These are phyloP conservation scores for Scheffersomyces illinoinensis DNA, from an alignment of 1,139 yeast genomes.

Conservation along the genomic window DNA sequence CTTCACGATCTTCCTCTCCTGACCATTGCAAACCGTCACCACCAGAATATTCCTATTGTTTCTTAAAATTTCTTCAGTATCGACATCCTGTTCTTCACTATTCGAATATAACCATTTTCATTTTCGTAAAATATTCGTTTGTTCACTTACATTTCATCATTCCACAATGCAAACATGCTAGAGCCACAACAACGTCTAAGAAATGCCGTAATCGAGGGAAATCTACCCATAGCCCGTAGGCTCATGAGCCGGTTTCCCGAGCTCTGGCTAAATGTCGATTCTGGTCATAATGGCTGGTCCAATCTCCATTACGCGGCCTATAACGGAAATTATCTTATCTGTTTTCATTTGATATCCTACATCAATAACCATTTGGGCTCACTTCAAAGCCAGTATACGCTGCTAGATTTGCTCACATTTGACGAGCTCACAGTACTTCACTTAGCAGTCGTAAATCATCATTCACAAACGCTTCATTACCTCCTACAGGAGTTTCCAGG, in stretches of 20 bases:
- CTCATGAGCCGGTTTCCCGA: slow-evolving; percentile 74
- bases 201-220: slow-evolving; percentile 71
- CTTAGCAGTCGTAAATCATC: slow-evolving; percentile 61
- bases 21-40: no score
- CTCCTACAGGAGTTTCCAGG: slow-evolving; percentile 79
- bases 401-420: slow-evolving; percentile 53
- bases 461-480: slow-evolving; percentile 79
- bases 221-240: slow-evolving; percentile 70
- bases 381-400: slow-evolving; percentile 17
- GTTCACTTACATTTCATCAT: background rate
- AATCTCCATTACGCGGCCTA: slow-evolving; percentile 85
- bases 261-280: slow-evolving; percentile 70
- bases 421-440: slow-evolving; percentile 75
- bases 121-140: background rate
- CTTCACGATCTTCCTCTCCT: background rate
- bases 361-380: slow-evolving; percentile 27
- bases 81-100: background rate
- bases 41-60: no score
- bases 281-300: slow-evolving; percentile 77
- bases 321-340: slow-evolving; percentile 76
- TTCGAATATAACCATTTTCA: background rate
- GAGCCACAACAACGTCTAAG: slow-evolving; percentile 74
- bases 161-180: slow-evolving; percentile 30
- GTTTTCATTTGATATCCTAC: slow-evolving; percentile 55
- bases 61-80: background rate